phyloP scores from a whole-genome alignment of 768 basidiomycete species.

The Omphalotus guepiniiformis region DNA sequence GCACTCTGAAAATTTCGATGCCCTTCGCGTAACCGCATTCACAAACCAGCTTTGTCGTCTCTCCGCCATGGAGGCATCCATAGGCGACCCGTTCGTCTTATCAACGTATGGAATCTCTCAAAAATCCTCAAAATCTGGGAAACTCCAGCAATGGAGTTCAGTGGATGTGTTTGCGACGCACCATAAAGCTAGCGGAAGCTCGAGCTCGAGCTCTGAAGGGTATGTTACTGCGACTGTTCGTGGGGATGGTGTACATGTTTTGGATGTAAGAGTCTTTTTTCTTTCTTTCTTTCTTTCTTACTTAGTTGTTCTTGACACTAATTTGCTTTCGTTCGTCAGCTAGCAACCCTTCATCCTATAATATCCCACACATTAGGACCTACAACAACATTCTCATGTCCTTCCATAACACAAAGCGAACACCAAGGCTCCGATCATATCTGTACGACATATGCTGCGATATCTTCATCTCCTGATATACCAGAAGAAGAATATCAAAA shows the following conservation, averaged over 20 bases:
- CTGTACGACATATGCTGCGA: slow-evolving; percentile 54
- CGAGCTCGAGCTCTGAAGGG: slow-evolving; percentile 48
- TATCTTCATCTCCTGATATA: slow-evolving; percentile 45
- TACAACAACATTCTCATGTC: slow-evolving; percentile 55
- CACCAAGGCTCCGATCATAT: slow-evolving; percentile 27
- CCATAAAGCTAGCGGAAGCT: slow-evolving; percentile 26
- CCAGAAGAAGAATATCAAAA: slow-evolving; percentile 36
- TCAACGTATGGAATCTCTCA: slow-evolving; percentile 30
- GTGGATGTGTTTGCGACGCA: slow-evolving; percentile 34
- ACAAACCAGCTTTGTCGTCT: too few relatives aligned
- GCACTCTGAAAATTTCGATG: too few relatives aligned
- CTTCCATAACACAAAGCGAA: slow-evolving; percentile 44
- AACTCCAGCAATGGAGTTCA: not conserved
- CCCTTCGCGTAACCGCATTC: too few relatives aligned
- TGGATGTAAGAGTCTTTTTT: slow-evolving; percentile 50
- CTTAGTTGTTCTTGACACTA: too few relatives aligned
- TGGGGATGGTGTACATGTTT: slow-evolving; percentile 69
- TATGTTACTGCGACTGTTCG: slow-evolving; percentile 67
- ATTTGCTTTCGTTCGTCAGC: slow-evolving; percentile 31
- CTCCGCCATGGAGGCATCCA: slow-evolving; percentile 8
- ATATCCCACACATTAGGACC: slow-evolving; percentile 69
- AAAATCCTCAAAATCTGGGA: slow-evolving; percentile 14
- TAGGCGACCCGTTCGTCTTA: slow-evolving; percentile 38
- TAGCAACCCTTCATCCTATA: slow-evolving; percentile 59
- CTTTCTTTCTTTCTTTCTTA: not conserved